Base-by-base conservation (phyloP, 768 basidiomycete genomes). In the Kondoa subrosea region DNA sequence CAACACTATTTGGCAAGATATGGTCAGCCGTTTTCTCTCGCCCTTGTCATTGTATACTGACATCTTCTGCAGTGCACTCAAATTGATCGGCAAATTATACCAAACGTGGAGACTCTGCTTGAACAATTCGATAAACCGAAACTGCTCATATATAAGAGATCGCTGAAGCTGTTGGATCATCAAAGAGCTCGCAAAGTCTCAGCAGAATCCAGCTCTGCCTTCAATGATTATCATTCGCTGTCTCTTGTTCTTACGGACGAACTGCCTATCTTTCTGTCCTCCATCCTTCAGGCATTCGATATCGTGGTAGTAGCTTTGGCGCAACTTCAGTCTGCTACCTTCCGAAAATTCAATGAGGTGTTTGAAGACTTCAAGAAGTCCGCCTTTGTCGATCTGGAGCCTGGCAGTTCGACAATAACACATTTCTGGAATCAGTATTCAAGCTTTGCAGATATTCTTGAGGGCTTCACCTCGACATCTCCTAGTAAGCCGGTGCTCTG, bases 211-310 rank as follows among this genome's bases (percentile, higher is more conserved):
- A 50, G 40, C 40, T 21, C 40, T 50, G 40, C 40, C 40, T 50
- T 72, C 34, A 68, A 70, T 14, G 72, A 72, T 29, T 75, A 71
- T 57, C 50, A 70, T 63, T 64, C 70, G 4, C 68, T 75, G 3
- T 70, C 72, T 21, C 31, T 69, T 1, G 72, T 73, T 56, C 74
- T 75, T 32, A 63, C 69, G 40, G 70, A 73, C 16, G 74, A 75
- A 68, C 70, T 75, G 26, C 74, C 74, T 0, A 57, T 68, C 3
- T 75, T 75, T 68, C 66, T 75, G 33, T 14, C 27, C 15, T 3
- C 30, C 29, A 63, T 32, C 29, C 33, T 16, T 16, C 27, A 63
- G 29, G 67, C 30, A 25, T 32, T 67, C 25, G 66, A 69, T 4
- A 62, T 8, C 21, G n/a, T 67, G 40, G 69, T 69, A 27, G 30